A percentile compares a stretch with the other conserved stretches of the same genome.
These are phyloP conservation scores for Fusarium sp. DNA, from an alignment of 2,329 filamentous ascomycete species.

Conservation along the genomic window DNA sequence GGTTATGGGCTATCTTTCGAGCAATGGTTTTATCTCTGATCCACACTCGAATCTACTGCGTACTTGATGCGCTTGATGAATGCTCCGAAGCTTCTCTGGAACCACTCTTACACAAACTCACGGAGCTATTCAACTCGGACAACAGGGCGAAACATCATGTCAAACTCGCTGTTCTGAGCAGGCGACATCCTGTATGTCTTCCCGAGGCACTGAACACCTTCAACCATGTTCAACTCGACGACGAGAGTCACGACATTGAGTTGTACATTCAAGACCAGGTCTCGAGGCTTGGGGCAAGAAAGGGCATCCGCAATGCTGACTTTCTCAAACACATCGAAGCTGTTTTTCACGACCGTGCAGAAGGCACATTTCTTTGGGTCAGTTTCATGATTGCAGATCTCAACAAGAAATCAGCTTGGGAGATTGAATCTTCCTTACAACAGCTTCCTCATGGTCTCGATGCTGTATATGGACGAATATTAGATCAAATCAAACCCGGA, in stretches of 20 bases:
- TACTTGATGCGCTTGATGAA: conserved; percentile 25
- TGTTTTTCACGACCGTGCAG: conserved; percentile 1
- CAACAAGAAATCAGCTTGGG: not conserved
- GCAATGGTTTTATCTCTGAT: conserved; percentile 2
- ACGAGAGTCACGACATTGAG: not conserved
- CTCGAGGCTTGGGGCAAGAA: not conserved
- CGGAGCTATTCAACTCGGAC: not conserved
- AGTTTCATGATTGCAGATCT: conserved; percentile 27
- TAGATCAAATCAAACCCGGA: not conserved
- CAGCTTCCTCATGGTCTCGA: conserved; percentile 16
- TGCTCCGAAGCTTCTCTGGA: conserved; percentile 3
- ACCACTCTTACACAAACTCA: not conserved
- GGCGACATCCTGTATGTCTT: conserved; percentile 7
- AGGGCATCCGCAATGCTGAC: not conserved
- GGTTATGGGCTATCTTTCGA: conserved; percentile 19
- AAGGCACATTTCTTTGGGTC: conserved; percentile 25
- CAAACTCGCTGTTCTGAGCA: conserved; percentile 3
- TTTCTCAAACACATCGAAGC: conserved; percentile 6
- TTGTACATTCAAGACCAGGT: conserved; percentile 13
- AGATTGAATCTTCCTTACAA: conserved; percentile 6
- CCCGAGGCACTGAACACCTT: not conserved
- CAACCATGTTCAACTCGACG: not conserved
- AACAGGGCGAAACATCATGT: not conserved
- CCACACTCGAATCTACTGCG: not conserved
- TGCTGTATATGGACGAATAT: conserved; percentile 16